Base-by-base conservation (phyloP, 2,329 filamentous ascomycete genomes). In the Macroventuria anomochaeta region DNA sequence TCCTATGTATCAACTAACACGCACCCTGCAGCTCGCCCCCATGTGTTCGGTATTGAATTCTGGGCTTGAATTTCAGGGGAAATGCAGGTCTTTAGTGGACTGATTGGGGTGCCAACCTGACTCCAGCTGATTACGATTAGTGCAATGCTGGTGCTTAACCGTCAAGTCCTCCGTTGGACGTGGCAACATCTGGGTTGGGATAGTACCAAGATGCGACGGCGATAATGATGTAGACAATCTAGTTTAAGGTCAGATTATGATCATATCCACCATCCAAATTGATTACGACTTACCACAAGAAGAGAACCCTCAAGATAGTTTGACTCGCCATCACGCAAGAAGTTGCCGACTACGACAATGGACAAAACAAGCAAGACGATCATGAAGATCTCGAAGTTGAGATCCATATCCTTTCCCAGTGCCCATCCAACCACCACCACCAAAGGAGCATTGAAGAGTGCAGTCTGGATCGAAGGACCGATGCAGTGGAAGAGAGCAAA, bases 341-440 rank as follows among this genome's bases (percentile, higher is more conserved):
- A 96, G 65, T 92, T 90, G 1, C 92, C 91, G 0, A 96, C 90
- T 0, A 93, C 91, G 23, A 97, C 80, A 65, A 96, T 93, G 17
- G 90, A 85, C 25, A 97, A 79, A 47, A 97, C 86, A 10, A 97
- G 79, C 60, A 96, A 81, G 46, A 89, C 84, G 21, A 96, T 83
- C 79, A 95, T 91, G 79, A 96, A 96, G 10, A 92, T 82, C 63
- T 96, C 90, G 71, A 96, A 96, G 72, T 91, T 88, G 34, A 96
- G 79, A 57, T 89, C 87, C 84, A 97, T 90, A 2, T 81, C 72
- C 64, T 86, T 86, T 53, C 78, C 77, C 36, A 91, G 75, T 18
- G 88, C 86, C 92, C 93, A 96, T 32, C 88, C 90, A 41, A 96
- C 87, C 21, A 96, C 81, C 31, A 96, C 87, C 5, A 91, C 87